These are phyloP conservation scores for Penicillium polonicum DNA, from an alignment of 2,329 filamentous ascomycete genomes.

Conservation along the genomic window DNA sequence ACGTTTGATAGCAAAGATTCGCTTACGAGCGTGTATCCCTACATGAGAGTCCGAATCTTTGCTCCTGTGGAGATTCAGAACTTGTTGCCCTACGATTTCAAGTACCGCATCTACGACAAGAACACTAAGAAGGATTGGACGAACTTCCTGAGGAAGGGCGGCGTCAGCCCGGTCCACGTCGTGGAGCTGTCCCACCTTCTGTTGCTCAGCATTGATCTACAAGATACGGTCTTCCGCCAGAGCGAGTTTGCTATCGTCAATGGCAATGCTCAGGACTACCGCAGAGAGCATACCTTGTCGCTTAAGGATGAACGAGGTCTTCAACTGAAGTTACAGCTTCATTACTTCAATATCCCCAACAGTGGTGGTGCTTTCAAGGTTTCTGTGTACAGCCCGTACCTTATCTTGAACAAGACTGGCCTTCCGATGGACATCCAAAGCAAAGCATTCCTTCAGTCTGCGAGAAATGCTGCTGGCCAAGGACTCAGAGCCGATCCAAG, in stretches of 20 bases:
- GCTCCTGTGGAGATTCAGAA: conserved; percentile 95
- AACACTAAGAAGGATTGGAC: conserved; percentile 99
- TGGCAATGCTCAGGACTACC: conserved; percentile 81
- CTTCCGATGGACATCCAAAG: conserved; percentile 82
- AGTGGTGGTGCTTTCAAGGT: conserved; percentile 96
- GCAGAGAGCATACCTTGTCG: conserved; percentile 72
- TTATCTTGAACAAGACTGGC: conserved; percentile 93
- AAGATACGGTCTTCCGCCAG: conserved; percentile 89
- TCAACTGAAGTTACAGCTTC: conserved; percentile 75
- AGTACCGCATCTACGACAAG: conserved; percentile 98
- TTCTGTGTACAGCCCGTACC: conserved; percentile 90
- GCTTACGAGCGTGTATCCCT: conserved; percentile 80
- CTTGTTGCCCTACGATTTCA: conserved; percentile 94
- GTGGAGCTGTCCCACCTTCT: conserved; percentile 93
- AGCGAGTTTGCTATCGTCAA: conserved; percentile 99
- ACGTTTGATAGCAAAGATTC: conserved; percentile 81
- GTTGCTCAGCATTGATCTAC: conserved; percentile 90
- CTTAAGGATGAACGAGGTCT: conserved; percentile 84
- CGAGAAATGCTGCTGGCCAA: conserved; percentile 80
- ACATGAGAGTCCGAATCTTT: conserved; percentile 89
- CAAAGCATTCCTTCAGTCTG: conserved; percentile 82
- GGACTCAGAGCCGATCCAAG: conserved; percentile 57
- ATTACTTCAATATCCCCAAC: conserved; percentile 87
- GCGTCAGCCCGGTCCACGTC: conserved; percentile 94
- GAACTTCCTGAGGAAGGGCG: conserved; percentile 94